Conservation (phyloP, 768 basidiomycete genomes). For the Boletus tomentosulus region DNA sequence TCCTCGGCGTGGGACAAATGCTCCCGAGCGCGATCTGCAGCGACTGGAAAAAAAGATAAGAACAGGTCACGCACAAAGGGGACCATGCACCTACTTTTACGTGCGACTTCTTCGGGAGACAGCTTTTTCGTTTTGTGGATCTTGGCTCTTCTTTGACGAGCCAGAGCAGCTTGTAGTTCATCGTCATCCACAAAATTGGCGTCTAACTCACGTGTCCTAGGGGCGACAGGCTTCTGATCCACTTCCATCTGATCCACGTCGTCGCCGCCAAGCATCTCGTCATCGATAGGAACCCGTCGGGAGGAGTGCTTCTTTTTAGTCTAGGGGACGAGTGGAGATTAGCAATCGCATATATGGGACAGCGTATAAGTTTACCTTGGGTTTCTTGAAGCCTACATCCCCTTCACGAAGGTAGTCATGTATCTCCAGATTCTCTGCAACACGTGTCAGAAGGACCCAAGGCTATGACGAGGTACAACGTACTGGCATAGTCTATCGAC, state of each 20-base stretch:
- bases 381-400: slow-evolving; percentile 93
- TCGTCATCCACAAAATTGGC: slow-evolving; percentile 97
- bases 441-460: slow-evolving; percentile 9
- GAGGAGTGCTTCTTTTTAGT: slow-evolving; percentile 90
- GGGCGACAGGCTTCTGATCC: slow-evolving; percentile 67
- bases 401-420: slow-evolving; percentile 91
- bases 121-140: slow-evolving; percentile 72
- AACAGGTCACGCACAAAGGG: neutral
- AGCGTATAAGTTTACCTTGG: slow-evolving; percentile 52
- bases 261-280: slow-evolving; percentile 29
- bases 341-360: neutral
- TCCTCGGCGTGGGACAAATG: slow-evolving; percentile 39
- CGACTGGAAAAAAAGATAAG: slow-evolving; percentile 43
- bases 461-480: slow-evolving; percentile 29
- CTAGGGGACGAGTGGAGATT: slow-evolving; percentile 34
- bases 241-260: slow-evolving; percentile 61
- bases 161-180: slow-evolving; percentile 90
- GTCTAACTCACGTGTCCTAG: slow-evolving; percentile 69
- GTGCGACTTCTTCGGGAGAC: slow-evolving; percentile 78
- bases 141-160: slow-evolving; percentile 79
- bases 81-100: slow-evolving; percentile 50
- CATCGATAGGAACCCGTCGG: slow-evolving; percentile 49
- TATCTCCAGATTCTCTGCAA: slow-evolving; percentile 74
- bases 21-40: slow-evolving; percentile 54
- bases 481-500: slow-evolving; percentile 87